Evolutionary conservation across 805 yeast genomes (phyloP), one percentile per base, ranked within the genome.

Genomic region (Clavispora asparagi): DNA sequence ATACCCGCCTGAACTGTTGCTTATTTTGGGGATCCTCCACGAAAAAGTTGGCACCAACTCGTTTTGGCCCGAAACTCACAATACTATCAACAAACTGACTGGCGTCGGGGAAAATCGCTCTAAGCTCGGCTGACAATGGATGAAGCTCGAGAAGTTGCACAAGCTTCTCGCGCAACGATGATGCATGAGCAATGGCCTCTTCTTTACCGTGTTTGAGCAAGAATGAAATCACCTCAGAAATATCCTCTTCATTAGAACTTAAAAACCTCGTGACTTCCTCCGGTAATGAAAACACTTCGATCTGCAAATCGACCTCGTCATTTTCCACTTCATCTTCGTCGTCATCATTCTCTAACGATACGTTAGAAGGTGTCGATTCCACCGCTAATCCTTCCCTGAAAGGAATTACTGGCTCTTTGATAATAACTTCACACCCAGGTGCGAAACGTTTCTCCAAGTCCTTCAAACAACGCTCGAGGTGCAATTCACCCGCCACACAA

Each of bases 401-500:
- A 10, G 99, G 98, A 53, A 94, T 95, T 19, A 87, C 92, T 0
- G 99, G 98, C 57, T 88, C 87, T 26, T 96, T 92, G 29, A 83
- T 80, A 4, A 85, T 79, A 10, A 94, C 82, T 42, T 89, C 97
- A 55, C 90, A 80, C 11, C 91, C 90, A 43, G 65, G 68, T 0
- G 98, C 97, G 75, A 90, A 94, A 55, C 98, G 74, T 57, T 88
- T 96, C 45, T 78, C 81, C 58, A 94, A 69, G 67, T 94, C 99
- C 59, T 89, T 90, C 54, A 94, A 64, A 65, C 99, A 94, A 60
- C 99, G 78, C 60, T 94, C 99, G 37, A 94, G 72, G 70, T 94
- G 99, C 51, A 94, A 73, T 65, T 94, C 99, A 42, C 99, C 99
- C 9, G 99, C 97, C 9, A 96, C 91, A 39, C 95, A 88, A 55